Conservation (phyloP, 176 grass and related monocot genomes). For the Tillandsia leiboldiana region DNA sequence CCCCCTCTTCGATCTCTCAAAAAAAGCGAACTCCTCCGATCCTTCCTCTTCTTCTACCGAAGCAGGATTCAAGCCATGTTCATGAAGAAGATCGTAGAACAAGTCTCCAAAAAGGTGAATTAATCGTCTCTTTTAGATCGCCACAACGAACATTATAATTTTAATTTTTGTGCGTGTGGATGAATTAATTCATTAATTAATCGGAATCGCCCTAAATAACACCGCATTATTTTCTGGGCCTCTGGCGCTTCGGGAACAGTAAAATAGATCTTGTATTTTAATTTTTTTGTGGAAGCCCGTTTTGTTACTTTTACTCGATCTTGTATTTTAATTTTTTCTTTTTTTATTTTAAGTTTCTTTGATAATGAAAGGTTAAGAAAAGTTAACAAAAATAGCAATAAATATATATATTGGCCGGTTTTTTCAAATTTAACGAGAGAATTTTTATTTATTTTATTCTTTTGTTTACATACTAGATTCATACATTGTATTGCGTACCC, state of each 20-base stretch:
- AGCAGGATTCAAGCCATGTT: conserved; percentile 30
- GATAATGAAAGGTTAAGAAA: conserved; percentile 22
- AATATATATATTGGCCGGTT: conserved; percentile 1
- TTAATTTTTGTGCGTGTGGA: too few relatives aligned
- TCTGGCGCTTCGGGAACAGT: too few relatives aligned
- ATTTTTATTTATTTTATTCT: conserved; percentile 7
- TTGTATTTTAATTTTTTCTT: too few relatives aligned
- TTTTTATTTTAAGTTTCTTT: background rate
- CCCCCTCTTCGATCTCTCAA: too few relatives aligned
- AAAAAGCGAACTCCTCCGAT: too few relatives aligned
- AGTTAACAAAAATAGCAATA: conserved; percentile 9
- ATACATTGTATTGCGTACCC: too few relatives aligned
- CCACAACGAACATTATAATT: background rate
- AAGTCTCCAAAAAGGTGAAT: conserved; percentile 70
- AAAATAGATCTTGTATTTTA: too few relatives aligned
- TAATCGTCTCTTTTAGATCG: background rate
- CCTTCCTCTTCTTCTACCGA: too few relatives aligned
- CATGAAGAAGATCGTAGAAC: conserved; percentile 72
- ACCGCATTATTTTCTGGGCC: too few relatives aligned
- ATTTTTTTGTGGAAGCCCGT: background rate
- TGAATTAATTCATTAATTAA: too few relatives aligned
- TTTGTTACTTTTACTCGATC: conserved; percentile 5
- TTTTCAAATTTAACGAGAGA: conserved; percentile 30
- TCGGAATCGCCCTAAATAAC: too few relatives aligned
- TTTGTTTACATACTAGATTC: background rate